Percentiles rank a stretch among this genome's conserved stretches.
Conservation (phyloP, 1,284 basidiomycete genomes). For the Papiliotrema flavescens region DNA sequence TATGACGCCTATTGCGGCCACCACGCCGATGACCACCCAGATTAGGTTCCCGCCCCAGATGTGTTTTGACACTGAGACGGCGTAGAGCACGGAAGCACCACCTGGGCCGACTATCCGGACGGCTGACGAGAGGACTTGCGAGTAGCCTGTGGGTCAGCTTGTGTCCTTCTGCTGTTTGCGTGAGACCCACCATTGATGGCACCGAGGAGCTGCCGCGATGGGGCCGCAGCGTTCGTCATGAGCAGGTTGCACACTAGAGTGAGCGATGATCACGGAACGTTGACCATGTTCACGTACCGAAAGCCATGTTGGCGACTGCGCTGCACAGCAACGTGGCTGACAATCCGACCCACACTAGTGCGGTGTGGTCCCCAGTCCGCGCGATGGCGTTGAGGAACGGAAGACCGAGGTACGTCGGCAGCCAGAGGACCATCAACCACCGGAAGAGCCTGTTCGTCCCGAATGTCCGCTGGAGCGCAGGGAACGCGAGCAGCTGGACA, state of each 20-base stretch:
- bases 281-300: conserved; percentile 18
- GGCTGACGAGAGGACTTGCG: conserved; percentile 31
- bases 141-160: conserved; percentile 16
- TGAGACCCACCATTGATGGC: conserved; percentile 31
- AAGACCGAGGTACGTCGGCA: conserved; percentile 32
- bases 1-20: conserved; percentile 19
- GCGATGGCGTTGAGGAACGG: conserved; percentile 36
- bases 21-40: conserved; percentile 23
- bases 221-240: conserved; percentile 37
- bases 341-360: conserved; percentile 30
- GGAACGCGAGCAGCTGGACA: conserved; percentile 41
- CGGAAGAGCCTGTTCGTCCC: conserved; percentile 36
- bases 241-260: conserved; percentile 33
- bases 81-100: conserved; percentile 32
- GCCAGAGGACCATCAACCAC: conserved; percentile 30
- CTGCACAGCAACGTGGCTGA: conserved; percentile 12
- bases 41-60: conserved; percentile 36
- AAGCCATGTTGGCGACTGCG: conserved; percentile 35
- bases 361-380: conserved; percentile 10
- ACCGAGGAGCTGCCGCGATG: conserved; percentile 25
- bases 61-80: conserved; percentile 35
- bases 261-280: not conserved
- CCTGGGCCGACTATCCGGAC: conserved; percentile 35
- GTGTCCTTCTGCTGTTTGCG: not conserved
- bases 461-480: conserved; percentile 28